Percentiles rank a stretch among this genome's conserved stretches.
Evolutionary conservation across 352 stramenopile genomes (phyloP).

Genomic region (Pythium utonaiense): DNA sequence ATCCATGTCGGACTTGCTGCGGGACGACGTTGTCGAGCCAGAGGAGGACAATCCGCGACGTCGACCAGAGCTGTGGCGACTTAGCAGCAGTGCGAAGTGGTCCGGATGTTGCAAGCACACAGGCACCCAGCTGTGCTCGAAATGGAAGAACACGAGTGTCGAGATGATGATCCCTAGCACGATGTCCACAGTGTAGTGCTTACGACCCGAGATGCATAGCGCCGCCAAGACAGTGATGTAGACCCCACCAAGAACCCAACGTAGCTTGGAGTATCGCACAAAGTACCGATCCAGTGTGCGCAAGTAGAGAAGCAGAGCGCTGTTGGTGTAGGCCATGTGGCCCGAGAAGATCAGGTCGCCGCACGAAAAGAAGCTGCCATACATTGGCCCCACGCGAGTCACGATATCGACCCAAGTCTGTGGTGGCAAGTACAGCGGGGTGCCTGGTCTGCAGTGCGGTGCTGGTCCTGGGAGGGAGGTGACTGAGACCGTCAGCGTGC

Average conservation of each 20-base stretch:
- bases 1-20: conserved; percentile 13
- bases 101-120: conserved; percentile 14
- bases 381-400: conserved; percentile 35
- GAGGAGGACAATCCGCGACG: not conserved
- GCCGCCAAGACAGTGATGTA: conserved; percentile 30
- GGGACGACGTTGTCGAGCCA: not conserved
- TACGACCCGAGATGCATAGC: conserved; percentile 35
- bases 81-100: not conserved
- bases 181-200: conserved; percentile 45
- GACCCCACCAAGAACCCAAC: conserved; percentile 23
- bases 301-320: conserved; percentile 36
- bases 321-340: conserved; percentile 45
- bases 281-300: conserved; percentile 33
- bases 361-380: conserved; percentile 38
- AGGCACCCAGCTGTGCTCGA: conserved; percentile 36
- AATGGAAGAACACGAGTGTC: conserved; percentile 41
- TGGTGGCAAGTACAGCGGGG: conserved; percentile 29
- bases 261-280: conserved; percentile 15
- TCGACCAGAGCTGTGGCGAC: not conserved
- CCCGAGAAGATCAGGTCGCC: conserved; percentile 51
- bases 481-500: conserved; percentile 34
- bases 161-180: conserved; percentile 36
- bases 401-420: conserved; percentile 41
- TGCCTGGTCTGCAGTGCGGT: conserved; percentile 32
- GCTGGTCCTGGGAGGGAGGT: conserved; percentile 43